Evolutionary conservation across 306 rosid species (phyloP).

Genomic region (Lupinus albus): DNA sequence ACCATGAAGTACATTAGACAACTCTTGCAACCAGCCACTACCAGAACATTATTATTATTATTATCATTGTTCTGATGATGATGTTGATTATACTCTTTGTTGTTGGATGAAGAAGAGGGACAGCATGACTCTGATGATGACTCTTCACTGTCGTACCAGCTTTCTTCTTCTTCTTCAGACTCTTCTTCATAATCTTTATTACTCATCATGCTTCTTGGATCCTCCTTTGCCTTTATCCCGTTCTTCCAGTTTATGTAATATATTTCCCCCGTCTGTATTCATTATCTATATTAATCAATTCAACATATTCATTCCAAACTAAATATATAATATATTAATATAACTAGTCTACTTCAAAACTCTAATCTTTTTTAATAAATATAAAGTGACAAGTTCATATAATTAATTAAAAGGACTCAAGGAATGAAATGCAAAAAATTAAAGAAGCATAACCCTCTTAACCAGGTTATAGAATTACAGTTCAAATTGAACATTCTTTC

Average conservation of each 20-base stretch:
- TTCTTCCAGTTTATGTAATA: conserved; percentile 95
- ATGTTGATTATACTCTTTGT: conserved; percentile 33
- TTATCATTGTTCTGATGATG: conserved; percentile 23
- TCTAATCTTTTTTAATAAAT: no score
- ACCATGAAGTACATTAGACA: conserved; percentile 98
- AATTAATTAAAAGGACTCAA: background rate
- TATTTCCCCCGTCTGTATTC: conserved; percentile 82
- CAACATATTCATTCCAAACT: no score
- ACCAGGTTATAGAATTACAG: conserved; percentile 9
- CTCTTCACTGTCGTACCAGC: conserved; percentile 80
- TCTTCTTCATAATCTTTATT: conserved; percentile 46
- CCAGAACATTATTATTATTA: conserved; percentile 66
- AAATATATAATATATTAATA: no score
- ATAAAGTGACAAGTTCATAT: background rate
- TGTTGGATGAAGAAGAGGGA: conserved; percentile 39
- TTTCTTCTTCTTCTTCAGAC: conserved; percentile 66
- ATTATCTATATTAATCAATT: background rate
- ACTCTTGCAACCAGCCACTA: conserved; percentile 93
- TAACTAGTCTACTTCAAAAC: no score
- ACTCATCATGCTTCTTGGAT: conserved; percentile 57
- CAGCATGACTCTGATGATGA: conserved; percentile 76
- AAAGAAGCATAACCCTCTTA: conserved; percentile 10
- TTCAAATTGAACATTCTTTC: background rate
- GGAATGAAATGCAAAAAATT: conserved; percentile 1
- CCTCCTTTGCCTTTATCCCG: conserved; percentile 89